A percentile compares a stretch with the other conserved stretches of the same genome.
These are phyloP conservation scores for Russula sp. DNA, from an alignment of 768 basidiomycete genomes.

Conservation along the genomic window DNA sequence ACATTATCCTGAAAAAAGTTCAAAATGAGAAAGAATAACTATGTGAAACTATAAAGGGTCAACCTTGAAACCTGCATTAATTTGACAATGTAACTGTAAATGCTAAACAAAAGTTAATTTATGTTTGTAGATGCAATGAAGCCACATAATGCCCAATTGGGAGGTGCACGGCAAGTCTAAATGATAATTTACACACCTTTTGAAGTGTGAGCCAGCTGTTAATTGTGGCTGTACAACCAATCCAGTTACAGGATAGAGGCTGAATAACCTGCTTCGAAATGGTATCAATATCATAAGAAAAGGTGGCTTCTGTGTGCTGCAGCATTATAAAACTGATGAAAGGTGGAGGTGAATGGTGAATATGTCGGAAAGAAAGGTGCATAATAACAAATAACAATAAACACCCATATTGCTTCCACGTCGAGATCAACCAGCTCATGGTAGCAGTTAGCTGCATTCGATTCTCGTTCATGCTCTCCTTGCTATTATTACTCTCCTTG, in stretches of 20 bases:
- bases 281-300: neutral
- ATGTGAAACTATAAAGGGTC: neutral
- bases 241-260: slow-evolving; percentile 18
- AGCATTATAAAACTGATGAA: neutral
- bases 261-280: slow-evolving; percentile 32
- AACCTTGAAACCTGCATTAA: neutral
- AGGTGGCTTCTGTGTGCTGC: neutral
- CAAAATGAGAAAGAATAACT: neutral
- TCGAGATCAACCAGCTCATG: neutral
- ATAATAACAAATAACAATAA: slow-evolving; percentile 10
- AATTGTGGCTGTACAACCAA: slow-evolving; percentile 11
- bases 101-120: slow-evolving; percentile 1
- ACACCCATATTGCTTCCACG: slow-evolving; percentile 4
- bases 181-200: slow-evolving; percentile 7
- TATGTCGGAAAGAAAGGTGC: neutral
- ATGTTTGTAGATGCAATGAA: neutral
- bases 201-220: slow-evolving; percentile 20
- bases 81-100: slow-evolving; percentile 11
- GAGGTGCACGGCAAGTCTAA: too few species aligned
- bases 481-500: slow-evolving; percentile 10
- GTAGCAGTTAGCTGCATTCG: neutral
- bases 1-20: neutral
- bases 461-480: slow-evolving; percentile 15
- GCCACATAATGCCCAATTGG: neutral
- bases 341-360: neutral